Evolutionary conservation across 139 green algal genomes (phyloP).

Genomic region (Trebouxia sp.): DNA sequence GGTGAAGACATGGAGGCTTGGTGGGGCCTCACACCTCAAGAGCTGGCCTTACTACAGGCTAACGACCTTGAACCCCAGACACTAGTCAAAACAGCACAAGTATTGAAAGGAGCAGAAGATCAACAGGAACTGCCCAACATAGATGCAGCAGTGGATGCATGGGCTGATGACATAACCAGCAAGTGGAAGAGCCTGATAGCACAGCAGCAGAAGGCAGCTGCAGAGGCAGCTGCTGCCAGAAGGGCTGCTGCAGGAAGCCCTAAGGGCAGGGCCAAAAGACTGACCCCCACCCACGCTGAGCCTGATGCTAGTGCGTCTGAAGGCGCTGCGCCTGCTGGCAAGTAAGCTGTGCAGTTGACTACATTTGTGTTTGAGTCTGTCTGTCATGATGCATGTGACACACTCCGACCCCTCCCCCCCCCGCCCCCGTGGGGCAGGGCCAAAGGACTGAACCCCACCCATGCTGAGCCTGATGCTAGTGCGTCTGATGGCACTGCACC

Average conservation of each 20-base stretch:
- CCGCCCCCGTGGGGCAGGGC: too few relatives aligned
- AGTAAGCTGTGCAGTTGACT: not conserved
- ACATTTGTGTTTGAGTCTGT: too few relatives aligned
- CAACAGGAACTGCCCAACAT: not conserved
- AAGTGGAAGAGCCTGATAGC: not conserved
- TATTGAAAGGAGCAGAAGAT: too few relatives aligned
- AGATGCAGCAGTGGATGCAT: not conserved
- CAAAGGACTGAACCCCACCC: too few relatives aligned
- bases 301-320: not conserved
- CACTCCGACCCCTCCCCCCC: too few relatives aligned
- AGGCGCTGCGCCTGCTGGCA: not conserved
- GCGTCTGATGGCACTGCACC: not conserved
- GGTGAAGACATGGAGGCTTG: not conserved
- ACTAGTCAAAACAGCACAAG: not conserved
- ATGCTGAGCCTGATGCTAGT: too few relatives aligned
- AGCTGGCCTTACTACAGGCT: not conserved
- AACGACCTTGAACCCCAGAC: not conserved
- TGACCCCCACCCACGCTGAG: too few relatives aligned
- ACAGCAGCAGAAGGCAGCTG: not conserved
- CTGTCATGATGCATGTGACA: too few relatives aligned
- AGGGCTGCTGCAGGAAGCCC: not conserved
- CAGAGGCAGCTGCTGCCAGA: too few relatives aligned
- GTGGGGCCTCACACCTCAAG: not conserved
- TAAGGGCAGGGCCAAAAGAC: not conserved
- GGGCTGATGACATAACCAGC: conserved; percentile 5